A percentile compares a stretch with the other conserved stretches of the same genome.
Conservation (phyloP, 2,329 filamentous ascomycete genomes). For the Clarireedia paspali region DNA sequence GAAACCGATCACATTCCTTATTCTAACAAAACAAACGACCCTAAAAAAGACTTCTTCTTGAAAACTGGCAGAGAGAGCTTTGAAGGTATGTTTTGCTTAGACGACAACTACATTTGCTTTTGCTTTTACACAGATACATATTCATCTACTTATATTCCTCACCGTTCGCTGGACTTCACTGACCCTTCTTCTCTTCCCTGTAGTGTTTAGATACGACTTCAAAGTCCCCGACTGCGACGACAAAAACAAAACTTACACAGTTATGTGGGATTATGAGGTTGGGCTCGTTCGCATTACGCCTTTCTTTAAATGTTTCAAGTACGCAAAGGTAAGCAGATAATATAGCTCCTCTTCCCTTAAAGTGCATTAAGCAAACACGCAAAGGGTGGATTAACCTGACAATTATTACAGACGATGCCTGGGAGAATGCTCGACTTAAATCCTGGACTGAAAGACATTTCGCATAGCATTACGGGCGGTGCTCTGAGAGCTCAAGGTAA, state of each 20-base stretch:
- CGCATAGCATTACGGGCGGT: slow-evolving; percentile 90
- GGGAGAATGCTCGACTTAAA: slow-evolving; percentile 76
- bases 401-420: slow-evolving; percentile 62
- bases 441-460: slow-evolving; percentile 77
- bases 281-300: slow-evolving; percentile 90
- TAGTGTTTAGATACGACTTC: slow-evolving; percentile 83
- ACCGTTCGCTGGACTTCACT: not conserved
- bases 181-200: slow-evolving; percentile 19
- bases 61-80: slow-evolving; percentile 86
- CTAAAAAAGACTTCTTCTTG: slow-evolving; percentile 80
- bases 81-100: slow-evolving; percentile 54
- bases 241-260: slow-evolving; percentile 53
- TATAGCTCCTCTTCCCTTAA: no score
- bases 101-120: not conserved
- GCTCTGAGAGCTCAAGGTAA: slow-evolving; percentile 82
- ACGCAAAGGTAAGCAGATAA: slow-evolving; percentile 62
- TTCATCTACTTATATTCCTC: not conserved
- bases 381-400: not conserved
- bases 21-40: slow-evolving; percentile 51
- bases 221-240: slow-evolving; percentile 60
- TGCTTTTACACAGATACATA: not conserved
- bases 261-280: slow-evolving; percentile 97
- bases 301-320: slow-evolving; percentile 86
- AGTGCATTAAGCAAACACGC: no score
- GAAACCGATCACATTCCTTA: slow-evolving; percentile 75